phyloP scores from a whole-genome alignment of 352 stramenopile genomes.

The Phytopythium sindhum region DNA sequence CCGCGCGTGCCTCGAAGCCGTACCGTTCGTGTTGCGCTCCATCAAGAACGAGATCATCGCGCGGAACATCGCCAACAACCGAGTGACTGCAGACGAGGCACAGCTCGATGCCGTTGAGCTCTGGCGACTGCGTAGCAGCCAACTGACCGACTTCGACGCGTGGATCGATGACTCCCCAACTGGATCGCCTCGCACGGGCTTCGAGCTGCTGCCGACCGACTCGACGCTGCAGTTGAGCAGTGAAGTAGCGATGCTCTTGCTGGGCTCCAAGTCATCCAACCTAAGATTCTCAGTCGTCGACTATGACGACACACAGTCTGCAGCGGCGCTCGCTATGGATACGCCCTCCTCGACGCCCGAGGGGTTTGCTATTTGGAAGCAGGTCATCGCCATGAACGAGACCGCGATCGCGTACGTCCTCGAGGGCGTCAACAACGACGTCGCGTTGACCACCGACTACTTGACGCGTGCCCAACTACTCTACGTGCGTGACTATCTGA shows the following conservation, averaged over 20 bases:
- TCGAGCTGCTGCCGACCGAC: conserved; percentile 49
- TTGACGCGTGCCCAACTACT: conserved; percentile 56
- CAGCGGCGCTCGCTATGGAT: conserved; percentile 22
- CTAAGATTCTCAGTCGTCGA: conserved; percentile 66
- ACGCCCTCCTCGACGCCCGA: conserved; percentile 30
- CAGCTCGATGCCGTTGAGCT: conserved; percentile 50
- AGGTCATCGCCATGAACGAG: conserved; percentile 64
- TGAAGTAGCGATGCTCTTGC: conserved; percentile 49
- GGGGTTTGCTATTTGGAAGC: conserved; percentile 77
- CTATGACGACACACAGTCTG: conserved; percentile 30
- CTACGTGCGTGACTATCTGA: conserved; percentile 53
- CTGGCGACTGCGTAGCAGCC: conserved; percentile 36
- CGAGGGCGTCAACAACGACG: conserved; percentile 59
- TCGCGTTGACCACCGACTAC: conserved; percentile 41
- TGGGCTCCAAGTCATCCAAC: conserved; percentile 52
- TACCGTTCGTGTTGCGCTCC: conserved; percentile 50
- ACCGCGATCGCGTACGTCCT: conserved; percentile 51
- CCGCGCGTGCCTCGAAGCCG: conserved; percentile 52
- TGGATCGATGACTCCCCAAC: conserved; percentile 65
- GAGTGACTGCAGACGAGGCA: conserved; percentile 25
- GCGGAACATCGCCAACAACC: conserved; percentile 37
- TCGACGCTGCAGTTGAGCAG: conserved; percentile 43
- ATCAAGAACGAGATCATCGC: conserved; percentile 69
- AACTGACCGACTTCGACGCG: conserved; percentile 48
- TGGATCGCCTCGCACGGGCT: conserved; percentile 38